Percentiles rank a stretch among this genome's conserved stretches.
Evolutionary conservation across 2,329 filamentous ascomycete genomes (phyloP).

Genomic region (Pseudogymnoascus sp.): DNA sequence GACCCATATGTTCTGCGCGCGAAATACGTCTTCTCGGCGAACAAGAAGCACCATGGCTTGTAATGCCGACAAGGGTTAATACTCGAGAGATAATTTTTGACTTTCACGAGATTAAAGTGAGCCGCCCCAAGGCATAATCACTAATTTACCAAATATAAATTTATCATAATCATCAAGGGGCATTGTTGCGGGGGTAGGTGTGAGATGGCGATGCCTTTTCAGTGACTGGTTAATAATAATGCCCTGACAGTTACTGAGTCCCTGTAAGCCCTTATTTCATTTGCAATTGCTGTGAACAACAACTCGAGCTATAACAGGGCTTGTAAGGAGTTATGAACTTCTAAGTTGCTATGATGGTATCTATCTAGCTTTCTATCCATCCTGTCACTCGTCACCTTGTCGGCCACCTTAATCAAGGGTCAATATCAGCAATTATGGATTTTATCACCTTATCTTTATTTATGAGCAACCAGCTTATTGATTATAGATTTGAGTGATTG

Average conservation of each 20-base stretch:
- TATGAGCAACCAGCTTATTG: background rate
- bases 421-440: too few species aligned
- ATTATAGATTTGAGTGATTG: background rate
- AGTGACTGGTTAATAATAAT: background rate
- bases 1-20: constrained; percentile 56
- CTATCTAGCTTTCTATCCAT: too few species aligned
- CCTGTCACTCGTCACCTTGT: too few species aligned
- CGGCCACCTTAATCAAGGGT: too few species aligned
- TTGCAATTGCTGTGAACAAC: background rate
- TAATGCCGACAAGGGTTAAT: background rate
- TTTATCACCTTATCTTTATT: too few species aligned
- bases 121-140: background rate
- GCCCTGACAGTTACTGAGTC: background rate
- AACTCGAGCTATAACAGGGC: background rate
- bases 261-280: background rate
- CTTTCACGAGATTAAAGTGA: background rate
- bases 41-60: constrained; percentile 10
- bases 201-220: background rate
- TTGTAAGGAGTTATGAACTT: too few species aligned
- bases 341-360: background rate
- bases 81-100: background rate
- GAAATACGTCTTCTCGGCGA: constrained; percentile 45
- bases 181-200: background rate
- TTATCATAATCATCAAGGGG: background rate
- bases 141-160: background rate